Conservation (phyloP, 176 grass and related monocot genomes). For the Dactylis glomerata region DNA sequence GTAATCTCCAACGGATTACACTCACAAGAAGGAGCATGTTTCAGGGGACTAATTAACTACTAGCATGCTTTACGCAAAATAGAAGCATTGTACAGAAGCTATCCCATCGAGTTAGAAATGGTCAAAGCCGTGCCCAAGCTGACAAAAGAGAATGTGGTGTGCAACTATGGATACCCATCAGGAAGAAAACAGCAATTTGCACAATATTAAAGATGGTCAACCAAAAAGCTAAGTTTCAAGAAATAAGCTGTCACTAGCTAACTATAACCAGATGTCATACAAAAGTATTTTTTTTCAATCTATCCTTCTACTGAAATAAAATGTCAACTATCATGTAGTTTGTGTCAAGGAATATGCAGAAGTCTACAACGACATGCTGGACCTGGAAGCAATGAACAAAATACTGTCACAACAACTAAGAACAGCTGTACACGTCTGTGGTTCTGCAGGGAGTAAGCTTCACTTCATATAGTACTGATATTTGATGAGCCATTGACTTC, state of each 20-base stretch:
- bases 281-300: background rate
- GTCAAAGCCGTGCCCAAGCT: background rate
- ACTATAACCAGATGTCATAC: background rate
- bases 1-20: background rate
- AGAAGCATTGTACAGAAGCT: background rate
- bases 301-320: background rate
- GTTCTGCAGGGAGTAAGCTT: background rate
- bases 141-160: background rate
- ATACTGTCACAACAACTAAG: background rate
- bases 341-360: background rate
- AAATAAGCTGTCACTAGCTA: background rate
- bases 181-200: background rate
- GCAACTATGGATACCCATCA: background rate
- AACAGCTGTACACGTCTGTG: background rate
- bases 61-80: background rate
- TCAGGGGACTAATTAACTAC: background rate
- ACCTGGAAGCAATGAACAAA: background rate
- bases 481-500: slow-evolving; percentile 19
- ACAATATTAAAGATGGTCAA: background rate
- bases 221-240: background rate
- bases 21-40: background rate
- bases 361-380: background rate
- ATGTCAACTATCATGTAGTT: background rate
- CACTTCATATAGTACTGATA: background rate
- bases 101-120: background rate